phyloP scores from a whole-genome alignment of 2,329 filamentous ascomycete genomes.

The Penicillium italicum region DNA sequence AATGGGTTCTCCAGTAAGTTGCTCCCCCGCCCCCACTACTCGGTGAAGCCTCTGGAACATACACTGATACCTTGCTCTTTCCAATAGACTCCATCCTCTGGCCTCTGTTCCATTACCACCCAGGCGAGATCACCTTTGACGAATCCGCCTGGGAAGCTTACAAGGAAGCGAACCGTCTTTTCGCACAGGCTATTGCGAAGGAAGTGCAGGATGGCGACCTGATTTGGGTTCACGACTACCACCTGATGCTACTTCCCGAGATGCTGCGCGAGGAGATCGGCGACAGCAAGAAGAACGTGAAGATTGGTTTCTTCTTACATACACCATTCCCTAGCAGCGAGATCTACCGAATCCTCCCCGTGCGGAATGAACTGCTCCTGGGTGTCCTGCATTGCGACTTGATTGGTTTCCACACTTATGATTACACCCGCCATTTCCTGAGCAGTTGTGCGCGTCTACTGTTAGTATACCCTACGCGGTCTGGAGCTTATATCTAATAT shows the following conservation, averaged over 20 bases:
- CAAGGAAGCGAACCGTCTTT: conserved; percentile 85
- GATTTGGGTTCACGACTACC: conserved; percentile 98
- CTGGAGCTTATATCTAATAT: conserved; percentile 3
- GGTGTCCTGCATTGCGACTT: conserved; percentile 91
- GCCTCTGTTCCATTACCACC: conserved; percentile 98
- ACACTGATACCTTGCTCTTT: conserved; percentile 10
- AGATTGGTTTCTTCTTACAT: conserved; percentile 97
- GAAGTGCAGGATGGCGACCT: conserved; percentile 91
- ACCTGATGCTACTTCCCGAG: conserved; percentile 91
- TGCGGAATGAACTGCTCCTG: conserved; percentile 80
- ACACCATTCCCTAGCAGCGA: conserved; percentile 96
- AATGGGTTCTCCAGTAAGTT: conserved; percentile 91
- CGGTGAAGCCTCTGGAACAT: not conserved
- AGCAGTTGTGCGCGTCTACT: conserved; percentile 95
- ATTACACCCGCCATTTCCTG: conserved; percentile 96
- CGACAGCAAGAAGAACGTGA: conserved; percentile 78
- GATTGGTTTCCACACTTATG: conserved; percentile 97
- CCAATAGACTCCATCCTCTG: conserved; percentile 84
- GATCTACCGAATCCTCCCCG: conserved; percentile 92
- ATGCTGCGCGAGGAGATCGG: conserved; percentile 92
- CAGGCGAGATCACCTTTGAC: conserved; percentile 96
- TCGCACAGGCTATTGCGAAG: conserved; percentile 80
- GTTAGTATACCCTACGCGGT: conserved; percentile 44
- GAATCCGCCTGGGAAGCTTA: conserved; percentile 93
- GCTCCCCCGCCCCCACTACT: not conserved